These are phyloP conservation scores for Syncephalastrum racemosum DNA, from an alignment of 371 early-diverging fungal species.

Conservation along the genomic window DNA sequence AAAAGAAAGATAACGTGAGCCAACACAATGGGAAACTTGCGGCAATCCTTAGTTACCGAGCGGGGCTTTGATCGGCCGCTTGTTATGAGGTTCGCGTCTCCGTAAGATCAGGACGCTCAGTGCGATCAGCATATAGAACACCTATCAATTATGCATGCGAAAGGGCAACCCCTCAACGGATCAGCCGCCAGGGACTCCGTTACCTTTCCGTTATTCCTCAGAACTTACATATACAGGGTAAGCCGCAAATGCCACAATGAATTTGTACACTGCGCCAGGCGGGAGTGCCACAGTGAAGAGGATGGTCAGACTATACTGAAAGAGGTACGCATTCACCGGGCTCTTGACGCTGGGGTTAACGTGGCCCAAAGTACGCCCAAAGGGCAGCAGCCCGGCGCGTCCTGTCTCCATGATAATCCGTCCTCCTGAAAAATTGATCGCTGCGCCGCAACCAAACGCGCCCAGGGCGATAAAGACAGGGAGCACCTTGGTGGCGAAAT, in stretches of 20 bases:
- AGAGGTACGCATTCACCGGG: slow-evolving; percentile 39
- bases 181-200: slow-evolving; percentile 30
- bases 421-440: slow-evolving; percentile 30
- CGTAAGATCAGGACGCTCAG: slow-evolving; percentile 31
- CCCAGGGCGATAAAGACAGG: slow-evolving; percentile 39
- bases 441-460: slow-evolving; percentile 39
- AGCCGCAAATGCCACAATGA: slow-evolving; percentile 36
- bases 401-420: slow-evolving; percentile 43
- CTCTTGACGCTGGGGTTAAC: slow-evolving; percentile 31
- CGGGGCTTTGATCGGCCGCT: slow-evolving; percentile 34
- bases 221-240: slow-evolving; percentile 39
- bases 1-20: too few species aligned
- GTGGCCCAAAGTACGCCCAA: slow-evolving; percentile 35
- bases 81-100: slow-evolving; percentile 34
- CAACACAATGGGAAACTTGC: too few species aligned
- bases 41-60: slow-evolving; percentile 16
- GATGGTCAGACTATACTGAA: slow-evolving; percentile 35
- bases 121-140: slow-evolving; percentile 40
- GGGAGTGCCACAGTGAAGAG: slow-evolving; percentile 39
- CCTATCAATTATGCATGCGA: slow-evolving; percentile 31
- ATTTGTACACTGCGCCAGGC: slow-evolving; percentile 42
- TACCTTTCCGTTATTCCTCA: background rate
- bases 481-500: slow-evolving; percentile 33
- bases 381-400: slow-evolving; percentile 41
- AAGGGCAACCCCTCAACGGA: slow-evolving; percentile 28